Conservation (phyloP, 352 stramenopile genomes). For the Phytophthora sansomeana region DNA sequence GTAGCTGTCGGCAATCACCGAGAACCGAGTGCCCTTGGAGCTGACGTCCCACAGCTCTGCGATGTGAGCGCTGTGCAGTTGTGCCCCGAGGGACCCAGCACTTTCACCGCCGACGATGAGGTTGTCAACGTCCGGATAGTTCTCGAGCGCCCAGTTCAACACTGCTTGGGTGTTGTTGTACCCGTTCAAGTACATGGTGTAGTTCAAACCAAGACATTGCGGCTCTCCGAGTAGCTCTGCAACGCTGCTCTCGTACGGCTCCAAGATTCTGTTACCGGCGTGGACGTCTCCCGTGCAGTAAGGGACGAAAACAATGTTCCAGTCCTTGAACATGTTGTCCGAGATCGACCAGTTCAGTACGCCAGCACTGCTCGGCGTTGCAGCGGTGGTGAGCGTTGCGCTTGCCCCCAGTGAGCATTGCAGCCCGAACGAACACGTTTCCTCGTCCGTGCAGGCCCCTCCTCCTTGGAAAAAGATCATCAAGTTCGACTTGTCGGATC, state of each 20-base stretch:
- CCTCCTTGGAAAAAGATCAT: conserved; percentile 73
- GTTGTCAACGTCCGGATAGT: conserved; percentile 65
- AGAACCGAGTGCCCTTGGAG: conserved; percentile 47
- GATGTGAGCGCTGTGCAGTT: conserved; percentile 48
- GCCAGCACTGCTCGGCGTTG: conserved; percentile 46
- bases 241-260: conserved; percentile 37
- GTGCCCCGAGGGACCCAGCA: conserved; percentile 59
- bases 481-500: conserved; percentile 61
- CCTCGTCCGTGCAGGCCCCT: conserved; percentile 60
- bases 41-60: conserved; percentile 65
- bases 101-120: conserved; percentile 62
- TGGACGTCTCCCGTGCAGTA: conserved; percentile 83
- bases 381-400: conserved; percentile 53
- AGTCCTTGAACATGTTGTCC: conserved; percentile 73
- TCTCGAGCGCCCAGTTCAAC: conserved; percentile 63
- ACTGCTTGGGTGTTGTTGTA: conserved; percentile 71
- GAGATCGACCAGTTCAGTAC: conserved; percentile 54
- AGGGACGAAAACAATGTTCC: conserved; percentile 75
- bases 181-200: conserved; percentile 60
- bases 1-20: conserved; percentile 60
- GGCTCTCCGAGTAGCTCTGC: conserved; percentile 44
- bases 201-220: conserved; percentile 46
- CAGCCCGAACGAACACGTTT: conserved; percentile 64
- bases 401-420: conserved; percentile 52
- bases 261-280: conserved; percentile 45